phyloP scores from a whole-genome alignment of 2,329 filamentous ascomycete species.

The Hortaea werneckii region DNA sequence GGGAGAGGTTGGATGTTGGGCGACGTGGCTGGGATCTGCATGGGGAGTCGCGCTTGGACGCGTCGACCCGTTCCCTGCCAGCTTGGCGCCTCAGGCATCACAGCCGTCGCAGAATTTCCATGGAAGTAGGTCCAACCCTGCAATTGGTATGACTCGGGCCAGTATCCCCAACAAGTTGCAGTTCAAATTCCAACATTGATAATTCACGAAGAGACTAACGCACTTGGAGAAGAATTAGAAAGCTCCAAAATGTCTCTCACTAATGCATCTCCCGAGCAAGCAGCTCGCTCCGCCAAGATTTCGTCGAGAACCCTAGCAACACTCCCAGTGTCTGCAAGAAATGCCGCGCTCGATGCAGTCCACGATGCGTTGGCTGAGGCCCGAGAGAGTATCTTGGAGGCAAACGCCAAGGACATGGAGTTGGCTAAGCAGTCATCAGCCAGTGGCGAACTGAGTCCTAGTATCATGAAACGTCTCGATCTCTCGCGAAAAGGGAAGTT shows the following conservation, averaged over 20 bases:
- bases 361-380: slow-evolving; percentile 62
- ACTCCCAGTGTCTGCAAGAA: slow-evolving; percentile 64
- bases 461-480: slow-evolving; percentile 80
- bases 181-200: too few species aligned
- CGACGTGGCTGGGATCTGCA: not conserved
- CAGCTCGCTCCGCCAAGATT: slow-evolving; percentile 65
- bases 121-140: too few species aligned
- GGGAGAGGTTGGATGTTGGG: not conserved
- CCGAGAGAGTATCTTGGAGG: slow-evolving; percentile 68
- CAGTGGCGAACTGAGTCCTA: slow-evolving; percentile 66
- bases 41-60: not conserved
- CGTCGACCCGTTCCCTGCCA: not conserved
- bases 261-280: slow-evolving; percentile 67
- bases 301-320: slow-evolving; percentile 78
- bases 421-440: slow-evolving; percentile 63
- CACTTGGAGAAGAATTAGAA: not conserved
- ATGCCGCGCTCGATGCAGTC: slow-evolving; percentile 74
- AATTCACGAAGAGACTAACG: not conserved
- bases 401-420: slow-evolving; percentile 75
- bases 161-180: too few species aligned
- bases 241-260: slow-evolving; percentile 71
- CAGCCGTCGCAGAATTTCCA: not conserved
- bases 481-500: slow-evolving; percentile 80
- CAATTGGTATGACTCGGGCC: not conserved
- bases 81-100: not conserved